These are phyloP conservation scores for Coemansia sp. DNA, from an alignment of 192 early-diverging fungal species.

Conservation along the genomic window DNA sequence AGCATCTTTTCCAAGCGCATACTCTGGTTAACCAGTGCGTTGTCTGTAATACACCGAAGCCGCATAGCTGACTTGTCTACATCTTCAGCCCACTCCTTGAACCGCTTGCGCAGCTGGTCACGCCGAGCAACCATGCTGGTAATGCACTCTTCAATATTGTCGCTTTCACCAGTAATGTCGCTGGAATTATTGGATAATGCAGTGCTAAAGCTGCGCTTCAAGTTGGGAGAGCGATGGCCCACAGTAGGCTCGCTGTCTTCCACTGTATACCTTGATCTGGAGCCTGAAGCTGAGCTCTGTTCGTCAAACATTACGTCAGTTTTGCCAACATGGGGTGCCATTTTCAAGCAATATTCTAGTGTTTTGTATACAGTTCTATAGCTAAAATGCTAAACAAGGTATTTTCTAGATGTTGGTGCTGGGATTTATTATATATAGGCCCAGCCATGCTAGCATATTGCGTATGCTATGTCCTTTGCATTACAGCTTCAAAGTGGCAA, in stretches of 20 bases:
- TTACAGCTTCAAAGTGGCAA: neutral
- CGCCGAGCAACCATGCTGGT: slow-evolving; percentile 32
- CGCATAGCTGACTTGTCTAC: slow-evolving; percentile 21
- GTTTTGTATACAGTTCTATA: neutral
- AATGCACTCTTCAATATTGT: slow-evolving; percentile 24
- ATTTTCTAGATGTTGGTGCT: neutral
- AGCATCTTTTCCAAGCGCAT: slow-evolving; percentile 36
- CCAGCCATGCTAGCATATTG: no score
- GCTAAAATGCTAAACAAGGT: neutral
- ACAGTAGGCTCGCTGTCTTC: neutral
- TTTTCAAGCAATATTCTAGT: neutral
- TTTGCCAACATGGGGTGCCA: neutral
- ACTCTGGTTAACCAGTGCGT: slow-evolving; percentile 51
- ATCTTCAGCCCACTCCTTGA: slow-evolving; percentile 42
- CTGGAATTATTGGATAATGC: neutral
- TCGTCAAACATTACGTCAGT: neutral
- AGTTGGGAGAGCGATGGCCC: neutral
- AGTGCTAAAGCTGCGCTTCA: slow-evolving; percentile 4
- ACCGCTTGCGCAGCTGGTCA: slow-evolving; percentile 43
- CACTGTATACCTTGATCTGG: neutral
- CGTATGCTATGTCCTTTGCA: neutral
- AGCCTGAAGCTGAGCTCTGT: neutral
- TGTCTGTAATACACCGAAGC: slow-evolving; percentile 36
- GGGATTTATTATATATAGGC: no score
- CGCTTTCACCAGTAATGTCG: neutral